phyloP scores from a whole-genome alignment of 441 rosid genomes.

The Theobroma grandiflorum region DNA sequence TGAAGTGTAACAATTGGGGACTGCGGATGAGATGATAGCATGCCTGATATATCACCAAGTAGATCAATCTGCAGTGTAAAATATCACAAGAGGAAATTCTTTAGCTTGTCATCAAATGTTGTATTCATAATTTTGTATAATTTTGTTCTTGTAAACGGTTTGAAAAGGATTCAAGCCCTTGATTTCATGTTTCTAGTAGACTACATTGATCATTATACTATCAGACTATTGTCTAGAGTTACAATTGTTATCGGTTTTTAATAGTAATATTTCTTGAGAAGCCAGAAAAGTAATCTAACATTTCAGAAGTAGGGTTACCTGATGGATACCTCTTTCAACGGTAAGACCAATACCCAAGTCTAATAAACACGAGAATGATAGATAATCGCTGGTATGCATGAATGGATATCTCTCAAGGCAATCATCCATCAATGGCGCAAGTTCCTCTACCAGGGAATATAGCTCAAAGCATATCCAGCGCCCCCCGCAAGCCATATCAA shows the following conservation, averaged over 20 bases:
- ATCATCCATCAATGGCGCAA: slow-evolving; percentile 50
- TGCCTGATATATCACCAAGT: slow-evolving; percentile 60
- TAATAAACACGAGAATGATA: slow-evolving; percentile 51
- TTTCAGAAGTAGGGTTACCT: slow-evolving; percentile 43
- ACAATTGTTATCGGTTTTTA: too few relatives aligned
- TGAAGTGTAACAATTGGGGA: slow-evolving; percentile 61
- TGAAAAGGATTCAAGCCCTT: too few relatives aligned
- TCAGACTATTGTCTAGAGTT: too few relatives aligned
- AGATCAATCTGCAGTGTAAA: slow-evolving; percentile 43
- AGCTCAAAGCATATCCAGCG: slow-evolving; percentile 69
- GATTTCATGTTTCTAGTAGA: too few relatives aligned
- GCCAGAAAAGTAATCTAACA: not conserved
- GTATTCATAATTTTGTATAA: too few relatives aligned
- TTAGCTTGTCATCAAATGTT: too few relatives aligned
- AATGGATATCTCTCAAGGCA: slow-evolving; percentile 60
- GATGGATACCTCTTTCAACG: slow-evolving; percentile 58
- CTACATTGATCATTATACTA: too few relatives aligned
- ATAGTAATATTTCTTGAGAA: not conserved
- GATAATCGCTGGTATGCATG: slow-evolving; percentile 44
- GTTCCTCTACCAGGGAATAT: slow-evolving; percentile 54
- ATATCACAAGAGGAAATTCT: too few relatives aligned
- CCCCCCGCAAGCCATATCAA: slow-evolving; percentile 82
- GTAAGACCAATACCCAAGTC: slow-evolving; percentile 54
- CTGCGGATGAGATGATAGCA: slow-evolving; percentile 67
- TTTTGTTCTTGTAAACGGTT: too few relatives aligned